Percentiles rank a stretch among this genome's conserved stretches.
These are phyloP conservation scores for Puccinia triticina DNA, from an alignment of 1,284 basidiomycete species.

Conservation along the genomic window DNA sequence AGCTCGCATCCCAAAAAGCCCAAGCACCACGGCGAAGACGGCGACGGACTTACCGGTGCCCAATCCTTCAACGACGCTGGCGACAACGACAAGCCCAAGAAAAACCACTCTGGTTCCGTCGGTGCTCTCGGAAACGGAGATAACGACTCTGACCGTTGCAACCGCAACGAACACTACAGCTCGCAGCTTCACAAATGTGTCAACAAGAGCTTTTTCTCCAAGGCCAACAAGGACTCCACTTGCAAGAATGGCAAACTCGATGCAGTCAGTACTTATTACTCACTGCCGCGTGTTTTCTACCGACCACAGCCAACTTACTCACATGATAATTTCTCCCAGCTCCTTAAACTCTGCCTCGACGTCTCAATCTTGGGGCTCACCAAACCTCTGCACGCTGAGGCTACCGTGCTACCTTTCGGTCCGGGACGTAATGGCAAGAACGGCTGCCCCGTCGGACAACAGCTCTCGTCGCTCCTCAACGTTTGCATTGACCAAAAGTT, in stretches of 20 bases:
- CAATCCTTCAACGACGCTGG: not conserved
- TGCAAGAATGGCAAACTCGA: slow-evolving; percentile 43
- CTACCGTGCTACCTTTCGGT: not conserved
- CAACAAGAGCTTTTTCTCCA: slow-evolving; percentile 33
- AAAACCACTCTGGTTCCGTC: not conserved
- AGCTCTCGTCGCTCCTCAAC: slow-evolving; percentile 26
- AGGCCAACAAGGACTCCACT: slow-evolving; percentile 25
- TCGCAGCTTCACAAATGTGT: slow-evolving; percentile 22
- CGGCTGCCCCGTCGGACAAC: slow-evolving; percentile 22
- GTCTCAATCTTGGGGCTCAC: slow-evolving; percentile 1
- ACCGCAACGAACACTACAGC: slow-evolving; percentile 36
- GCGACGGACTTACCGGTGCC: not conserved
- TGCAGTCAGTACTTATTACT: slow-evolving; percentile 27
- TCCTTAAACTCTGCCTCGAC: slow-evolving; percentile 32
- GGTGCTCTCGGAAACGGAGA: not conserved
- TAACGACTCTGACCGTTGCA: not conserved
- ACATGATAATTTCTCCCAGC: not conserved
- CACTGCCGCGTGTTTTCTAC: not conserved
- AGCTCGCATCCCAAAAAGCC: not conserved
- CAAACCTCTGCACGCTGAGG: not conserved
- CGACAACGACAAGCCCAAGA: not conserved
- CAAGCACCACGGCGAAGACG: not conserved
- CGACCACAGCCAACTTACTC: not conserved
- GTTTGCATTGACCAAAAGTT: slow-evolving; percentile 36
- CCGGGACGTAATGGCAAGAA: not conserved